A percentile compares a stretch with the other conserved stretches of the same genome.
phyloP scores from a whole-genome alignment of 75 land plant species.

The Selaginella moellendorffii region DNA sequence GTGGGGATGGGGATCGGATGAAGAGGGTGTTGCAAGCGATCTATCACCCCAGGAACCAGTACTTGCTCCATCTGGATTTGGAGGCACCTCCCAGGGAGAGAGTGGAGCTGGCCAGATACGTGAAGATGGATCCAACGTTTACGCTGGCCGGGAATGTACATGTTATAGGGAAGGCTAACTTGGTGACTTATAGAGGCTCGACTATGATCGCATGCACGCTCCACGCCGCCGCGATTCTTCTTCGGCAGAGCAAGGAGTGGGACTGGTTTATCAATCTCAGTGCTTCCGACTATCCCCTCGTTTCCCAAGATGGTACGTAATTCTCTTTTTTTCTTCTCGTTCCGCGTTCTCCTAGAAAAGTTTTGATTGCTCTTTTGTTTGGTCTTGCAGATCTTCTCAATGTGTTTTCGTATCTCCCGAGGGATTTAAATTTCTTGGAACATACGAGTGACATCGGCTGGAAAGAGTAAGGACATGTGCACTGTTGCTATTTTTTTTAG shows the following conservation, averaged over 20 bases:
- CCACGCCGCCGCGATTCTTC: slow-evolving; percentile 71
- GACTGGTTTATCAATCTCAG: slow-evolving; percentile 97
- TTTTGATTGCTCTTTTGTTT: neutral
- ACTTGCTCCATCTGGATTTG: slow-evolving; percentile 76
- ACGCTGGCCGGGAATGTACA: slow-evolving; percentile 57
- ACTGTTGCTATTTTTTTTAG: too few species aligned
- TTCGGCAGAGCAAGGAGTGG: slow-evolving; percentile 68
- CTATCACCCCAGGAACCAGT: slow-evolving; percentile 84
- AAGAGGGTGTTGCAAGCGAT: slow-evolving; percentile 64
- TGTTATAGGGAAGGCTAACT: slow-evolving; percentile 64
- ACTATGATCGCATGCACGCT: slow-evolving; percentile 93
- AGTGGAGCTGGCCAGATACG: slow-evolving; percentile 50
- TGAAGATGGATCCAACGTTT: slow-evolving; percentile 51
- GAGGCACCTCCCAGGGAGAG: slow-evolving; percentile 88
- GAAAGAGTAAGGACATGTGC: slow-evolving; percentile 56
- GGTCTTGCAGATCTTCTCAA: slow-evolving; percentile 66
- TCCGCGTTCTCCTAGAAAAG: neutral
- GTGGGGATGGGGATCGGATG: slow-evolving; percentile 75
- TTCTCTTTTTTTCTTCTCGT: slow-evolving; percentile 1
- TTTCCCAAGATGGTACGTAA: slow-evolving; percentile 87
- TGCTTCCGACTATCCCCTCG: slow-evolving; percentile 93
- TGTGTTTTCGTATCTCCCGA: slow-evolving; percentile 67
- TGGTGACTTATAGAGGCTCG: slow-evolving; percentile 88
- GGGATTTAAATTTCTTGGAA: slow-evolving; percentile 74
- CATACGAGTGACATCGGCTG: slow-evolving; percentile 81